Base-by-base conservation (phyloP, 495 filamentous ascomycete genomes). In the Hypoxylon intermedium region DNA sequence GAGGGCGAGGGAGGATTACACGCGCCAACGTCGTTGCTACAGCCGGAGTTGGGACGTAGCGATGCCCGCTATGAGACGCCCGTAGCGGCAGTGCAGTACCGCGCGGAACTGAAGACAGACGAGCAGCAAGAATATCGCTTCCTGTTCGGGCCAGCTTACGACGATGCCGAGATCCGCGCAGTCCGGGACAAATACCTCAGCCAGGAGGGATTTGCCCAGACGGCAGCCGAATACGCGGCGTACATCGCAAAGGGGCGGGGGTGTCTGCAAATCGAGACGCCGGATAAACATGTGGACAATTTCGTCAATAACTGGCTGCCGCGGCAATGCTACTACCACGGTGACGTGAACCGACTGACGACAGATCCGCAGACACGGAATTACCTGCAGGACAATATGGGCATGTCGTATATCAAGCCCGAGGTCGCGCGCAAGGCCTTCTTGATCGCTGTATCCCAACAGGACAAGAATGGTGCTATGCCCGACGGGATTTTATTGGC, bases 371-470 rank as follows among this genome's bases (percentile, higher is more conserved):
- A 84, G 64, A 84, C 82, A 13, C 77, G 82, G 18, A 84, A 84
- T 65, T 84, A 83, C 65, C 63, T 84, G 18, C 82, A 84, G 54
- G 82, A 84, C 72, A 83, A 82, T 67, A 83, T 84, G 82, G 82
- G 82, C 53, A 84, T 84, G 82, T 79, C 77, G 58, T 84, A 77
- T 69, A 82, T 84, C 67, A 76, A 79, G 56, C 79, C 82, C 1
- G 63, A 75, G 1, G 78, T 82, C 9, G 59, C 80, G 38, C 76
- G 80, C 13, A 68, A 68, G 15, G 75, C 80, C 19, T 76, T 84
- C 47, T 15, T 83, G 38, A 78, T 65, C 0, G 79, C 80, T 9
- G 65, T 84, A 3, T 62, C 74, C 6, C 82, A 84, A 55, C 82
- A 84, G 58, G 79, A 82, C 62, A 63, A 72, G 19, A 77, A 72